Base-by-base conservation (phyloP, 495 filamentous ascomycete species). In the Astrothelium subdiscretum region DNA sequence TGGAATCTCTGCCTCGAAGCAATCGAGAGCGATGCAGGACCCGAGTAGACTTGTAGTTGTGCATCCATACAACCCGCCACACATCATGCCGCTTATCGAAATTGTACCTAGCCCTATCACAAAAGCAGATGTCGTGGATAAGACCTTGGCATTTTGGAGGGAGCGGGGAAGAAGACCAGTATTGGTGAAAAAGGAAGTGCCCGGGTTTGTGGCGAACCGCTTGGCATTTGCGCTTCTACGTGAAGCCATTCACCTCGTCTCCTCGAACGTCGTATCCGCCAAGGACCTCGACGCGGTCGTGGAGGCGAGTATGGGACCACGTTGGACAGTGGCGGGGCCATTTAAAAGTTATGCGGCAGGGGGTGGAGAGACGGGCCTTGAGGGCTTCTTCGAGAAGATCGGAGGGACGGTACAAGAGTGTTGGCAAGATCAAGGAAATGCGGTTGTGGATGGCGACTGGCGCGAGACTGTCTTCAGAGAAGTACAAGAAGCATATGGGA, bases 51-150 rank as follows among this genome's bases (percentile, higher is more conserved):
- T 86, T 3, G 61, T 85, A 0, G 77, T 84, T 3, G 81, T 81
- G 22, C 84, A 86, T 67, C 83, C 83, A 0, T 87, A 82, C 64
- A 85, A 86, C 43, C 84, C 81, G 20, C 84, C 82, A 6, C 81
- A 86, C 66, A 74, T 86, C 31, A 85, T 86, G 78, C 83, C 83
- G 0, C 65, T 86, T 0, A 70, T 85, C n/a, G 82, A 85, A 69
- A 70, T 85, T 60, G 83, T 85, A 1, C 82, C 82, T 0, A 73
- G 76, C 0, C 70, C 75, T 0, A 38, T 63, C 18, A 83, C 82
- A 0, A 60, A 64, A 0, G 27, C 71, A 1, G 68, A 68, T 32
- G 61, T 76, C 5, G 74, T 82, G 1, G 71, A 77, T 18, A 71
- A 72, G 51, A 82, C 77, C 13, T 66, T 77, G 38, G 65, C 68